Evolutionary conservation across 495 filamentous ascomycete genomes (phyloP).

Genomic region (Talaromyces thailandensis): DNA sequence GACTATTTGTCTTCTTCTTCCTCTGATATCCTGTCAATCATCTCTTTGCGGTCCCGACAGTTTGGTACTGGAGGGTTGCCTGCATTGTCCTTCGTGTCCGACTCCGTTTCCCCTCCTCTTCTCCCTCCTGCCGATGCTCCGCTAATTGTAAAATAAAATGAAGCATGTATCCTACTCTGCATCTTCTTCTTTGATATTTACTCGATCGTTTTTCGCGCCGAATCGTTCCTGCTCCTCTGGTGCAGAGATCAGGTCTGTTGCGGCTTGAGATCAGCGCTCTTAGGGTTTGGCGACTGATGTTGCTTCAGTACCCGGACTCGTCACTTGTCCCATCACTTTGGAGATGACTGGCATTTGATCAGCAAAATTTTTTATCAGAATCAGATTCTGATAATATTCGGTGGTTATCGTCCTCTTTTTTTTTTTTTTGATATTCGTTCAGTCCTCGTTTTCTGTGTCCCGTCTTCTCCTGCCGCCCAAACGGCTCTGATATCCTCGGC

Average conservation of each 20-base stretch:
- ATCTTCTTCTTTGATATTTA: neutral
- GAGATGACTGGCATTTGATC: neutral
- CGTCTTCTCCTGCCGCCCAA: neutral
- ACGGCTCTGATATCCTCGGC: neutral
- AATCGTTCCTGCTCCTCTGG: neutral
- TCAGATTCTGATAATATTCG: neutral
- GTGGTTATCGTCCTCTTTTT: neutral
- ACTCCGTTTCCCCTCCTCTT: neutral
- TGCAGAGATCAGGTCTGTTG: neutral
- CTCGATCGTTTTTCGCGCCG: neutral
- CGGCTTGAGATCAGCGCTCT: neutral
- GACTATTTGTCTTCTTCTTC: neutral
- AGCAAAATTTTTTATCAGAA: neutral
- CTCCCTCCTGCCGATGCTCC: neutral
- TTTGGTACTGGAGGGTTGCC: constrained; percentile 9
- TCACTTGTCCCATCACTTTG: neutral
- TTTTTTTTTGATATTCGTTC: neutral
- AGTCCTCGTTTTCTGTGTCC: neutral
- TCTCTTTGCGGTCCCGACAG: constrained; percentile 3
- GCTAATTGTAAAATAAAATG: neutral
- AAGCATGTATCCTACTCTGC: neutral
- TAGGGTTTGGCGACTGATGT: neutral
- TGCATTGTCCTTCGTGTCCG: neutral
- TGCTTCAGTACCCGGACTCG: neutral
- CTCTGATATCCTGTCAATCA: constrained; percentile 5